Evolutionary conservation across 2,329 filamentous ascomycete species (phyloP), one percentile per base, ranked within the genome.

Genomic region (Cladophialophora psammophila): DNA sequence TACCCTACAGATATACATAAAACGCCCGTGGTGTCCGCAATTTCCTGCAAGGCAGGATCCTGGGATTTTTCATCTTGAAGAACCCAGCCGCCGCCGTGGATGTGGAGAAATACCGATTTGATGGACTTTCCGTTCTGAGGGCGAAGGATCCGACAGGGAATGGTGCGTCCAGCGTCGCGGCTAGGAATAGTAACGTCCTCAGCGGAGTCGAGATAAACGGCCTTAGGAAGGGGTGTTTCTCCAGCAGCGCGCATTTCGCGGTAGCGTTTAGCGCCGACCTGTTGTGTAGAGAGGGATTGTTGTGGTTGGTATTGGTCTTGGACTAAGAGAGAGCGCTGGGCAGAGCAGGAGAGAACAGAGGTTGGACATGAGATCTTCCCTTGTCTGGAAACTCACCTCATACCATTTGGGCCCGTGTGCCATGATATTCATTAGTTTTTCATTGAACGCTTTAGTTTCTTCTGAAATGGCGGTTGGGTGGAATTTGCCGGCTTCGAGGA

Each of bases 1-100:
- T 89, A 89, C 0, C 86, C 87, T 6, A 88, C 81, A 0, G 83
- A 86, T 12, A 89, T 75, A 15, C 85, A 82, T 0, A 82, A 82
- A 2, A 87, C 65, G 42, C 82, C 77, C 55, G 78, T 81, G 34
- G 77, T 75, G 69, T 87, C 80, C 55, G 85, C 84, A 74, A 85
- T 82, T 69, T 78, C 78, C 61, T 84, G 80, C 10, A 88, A 77
- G 38, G 81, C 78, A 0, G 75, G 66, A 71, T 86, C 84, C 68
- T 84, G 82, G 63, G 80, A 72, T 73, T 68, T 40, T 62, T 77
- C 69, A 45, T 72, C 69, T 31, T 68, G 71, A 20, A 81, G 63
- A 3, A 80, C 78, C 72, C 77, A 82, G 1, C 81, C 81, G 15
- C 82, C 81, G 3, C 85, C 86, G 72, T 88, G 86, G 54, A 88